Conservation (phyloP, 1,284 basidiomycete species). For the Ustilago bromivora region DNA sequence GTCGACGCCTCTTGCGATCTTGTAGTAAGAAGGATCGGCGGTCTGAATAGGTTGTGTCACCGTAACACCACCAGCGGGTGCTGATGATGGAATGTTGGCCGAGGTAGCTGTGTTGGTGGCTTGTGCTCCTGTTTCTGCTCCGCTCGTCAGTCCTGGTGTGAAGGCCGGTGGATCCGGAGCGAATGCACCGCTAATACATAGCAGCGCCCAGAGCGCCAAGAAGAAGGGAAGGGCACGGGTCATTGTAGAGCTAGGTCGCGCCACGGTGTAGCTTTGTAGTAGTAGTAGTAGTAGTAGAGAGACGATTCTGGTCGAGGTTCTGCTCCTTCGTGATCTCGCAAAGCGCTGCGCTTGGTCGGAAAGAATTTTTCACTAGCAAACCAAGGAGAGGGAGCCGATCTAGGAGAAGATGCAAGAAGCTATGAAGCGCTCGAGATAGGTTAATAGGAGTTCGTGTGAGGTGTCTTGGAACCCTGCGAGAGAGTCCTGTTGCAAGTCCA, state of each 20-base stretch:
- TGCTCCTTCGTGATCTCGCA: not conserved
- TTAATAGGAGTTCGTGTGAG: not conserved
- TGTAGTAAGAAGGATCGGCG: conserved; percentile 67
- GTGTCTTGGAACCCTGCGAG: not conserved
- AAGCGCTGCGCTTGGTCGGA: not conserved
- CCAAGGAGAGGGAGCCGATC: not conserved
- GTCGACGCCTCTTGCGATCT: conserved; percentile 62
- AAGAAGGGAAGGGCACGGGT: conserved; percentile 23
- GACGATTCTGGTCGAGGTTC: too few relatives aligned
- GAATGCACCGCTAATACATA: conserved; percentile 20
- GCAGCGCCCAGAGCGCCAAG: conserved; percentile 32
- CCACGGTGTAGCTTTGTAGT: not conserved
- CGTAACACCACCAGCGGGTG: conserved; percentile 64
- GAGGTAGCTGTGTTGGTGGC: conserved; percentile 18
- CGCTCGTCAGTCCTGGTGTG: conserved; percentile 31
- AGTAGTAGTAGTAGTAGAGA: not conserved
- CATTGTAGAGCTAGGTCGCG: conserved; percentile 9
- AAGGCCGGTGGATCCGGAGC: conserved; percentile 40
- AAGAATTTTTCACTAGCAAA: not conserved
- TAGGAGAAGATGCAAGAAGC: not conserved
- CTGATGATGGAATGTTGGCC: conserved; percentile 53
- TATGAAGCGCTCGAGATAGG: not conserved
- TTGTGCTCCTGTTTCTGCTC: conserved; percentile 15
- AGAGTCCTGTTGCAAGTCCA: not conserved
- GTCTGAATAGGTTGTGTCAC: conserved; percentile 66